These are phyloP conservation scores for Lasiosphaeria hispida DNA, from an alignment of 495 filamentous ascomycete genomes.

Conservation along the genomic window DNA sequence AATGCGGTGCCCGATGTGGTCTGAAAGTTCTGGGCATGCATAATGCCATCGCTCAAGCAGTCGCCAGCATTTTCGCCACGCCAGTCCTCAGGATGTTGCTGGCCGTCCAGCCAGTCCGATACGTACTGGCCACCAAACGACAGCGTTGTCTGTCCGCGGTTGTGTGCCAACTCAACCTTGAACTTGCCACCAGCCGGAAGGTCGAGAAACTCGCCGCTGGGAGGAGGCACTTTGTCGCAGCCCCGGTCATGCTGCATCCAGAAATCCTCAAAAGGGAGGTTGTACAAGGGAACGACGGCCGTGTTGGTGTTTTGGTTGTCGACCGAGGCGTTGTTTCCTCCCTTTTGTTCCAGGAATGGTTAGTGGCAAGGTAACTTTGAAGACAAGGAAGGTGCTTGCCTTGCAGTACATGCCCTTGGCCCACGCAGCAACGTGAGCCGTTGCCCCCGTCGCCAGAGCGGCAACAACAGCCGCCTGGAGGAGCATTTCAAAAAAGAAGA, in stretches of 20 bases:
- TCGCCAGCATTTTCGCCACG: conserved; percentile 35
- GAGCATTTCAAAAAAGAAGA: neutral
- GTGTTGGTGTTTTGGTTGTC: conserved; percentile 44
- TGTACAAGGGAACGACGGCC: conserved; percentile 43
- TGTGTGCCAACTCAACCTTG: conserved; percentile 54
- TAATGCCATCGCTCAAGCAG: conserved; percentile 40
- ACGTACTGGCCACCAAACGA: conserved; percentile 43
- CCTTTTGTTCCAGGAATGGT: conserved; percentile 6
- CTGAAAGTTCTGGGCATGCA: conserved; percentile 46
- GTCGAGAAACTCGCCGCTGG: conserved; percentile 42
- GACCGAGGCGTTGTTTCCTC: conserved; percentile 27
- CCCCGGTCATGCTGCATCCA: conserved; percentile 54
- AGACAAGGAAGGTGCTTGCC: no score
- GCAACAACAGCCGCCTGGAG: conserved; percentile 7
- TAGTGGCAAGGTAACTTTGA: no score
- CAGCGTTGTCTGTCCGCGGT: conserved; percentile 48
- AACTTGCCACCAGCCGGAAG: conserved; percentile 54
- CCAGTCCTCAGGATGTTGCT: conserved; percentile 46
- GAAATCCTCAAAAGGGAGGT: conserved; percentile 43
- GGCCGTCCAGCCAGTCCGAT: conserved; percentile 48
- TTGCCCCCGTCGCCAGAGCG: conserved; percentile 26
- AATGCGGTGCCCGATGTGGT: conserved; percentile 51
- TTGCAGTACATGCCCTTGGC: conserved; percentile 51
- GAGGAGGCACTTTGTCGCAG: conserved; percentile 43
- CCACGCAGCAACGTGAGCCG: conserved; percentile 46